Evolutionary conservation across 768 basidiomycete genomes (phyloP).

Genomic region (Boletales sp.): DNA sequence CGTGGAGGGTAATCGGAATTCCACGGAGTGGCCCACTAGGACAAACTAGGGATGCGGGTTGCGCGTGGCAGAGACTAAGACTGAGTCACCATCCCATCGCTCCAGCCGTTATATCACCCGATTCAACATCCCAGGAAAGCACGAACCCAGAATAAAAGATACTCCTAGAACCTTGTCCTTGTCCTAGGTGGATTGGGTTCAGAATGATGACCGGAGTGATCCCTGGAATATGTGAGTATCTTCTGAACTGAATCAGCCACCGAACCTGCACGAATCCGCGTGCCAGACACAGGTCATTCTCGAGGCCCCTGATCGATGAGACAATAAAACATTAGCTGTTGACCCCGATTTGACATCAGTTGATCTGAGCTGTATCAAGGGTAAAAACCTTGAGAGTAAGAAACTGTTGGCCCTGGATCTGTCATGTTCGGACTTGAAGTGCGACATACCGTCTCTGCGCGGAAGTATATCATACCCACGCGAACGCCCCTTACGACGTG

Average conservation of each 20-base stretch:
- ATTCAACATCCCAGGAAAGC: not conserved
- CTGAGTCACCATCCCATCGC: not conserved
- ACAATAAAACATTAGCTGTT: constrained; percentile 1
- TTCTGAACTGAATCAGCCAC: not conserved
- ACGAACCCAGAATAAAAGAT: not conserved
- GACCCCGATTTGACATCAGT: not conserved
- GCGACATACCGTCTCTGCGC: not conserved
- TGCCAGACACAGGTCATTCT: constrained; percentile 5
- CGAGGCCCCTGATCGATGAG: constrained; percentile 9
- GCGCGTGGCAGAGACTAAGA: constrained; percentile 2
- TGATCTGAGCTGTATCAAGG: constrained; percentile 2
- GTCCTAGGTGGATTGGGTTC: not conserved
- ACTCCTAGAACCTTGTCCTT: not conserved
- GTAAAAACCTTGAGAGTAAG: constrained; percentile 7
- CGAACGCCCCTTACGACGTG: constrained; percentile 5
- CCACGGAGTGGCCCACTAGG: constrained; percentile 17
- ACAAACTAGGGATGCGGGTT: constrained; percentile 1
- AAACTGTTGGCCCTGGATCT: constrained; percentile 7
- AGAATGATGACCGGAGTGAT: not conserved
- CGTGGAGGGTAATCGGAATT: constrained; percentile 17
- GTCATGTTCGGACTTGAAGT: not conserved
- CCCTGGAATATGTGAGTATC: not conserved
- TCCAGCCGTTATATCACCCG: not conserved
- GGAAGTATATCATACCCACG: constrained; percentile 4
- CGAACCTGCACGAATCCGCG: constrained; percentile 1